These are phyloP conservation scores for Neurospora terricola DNA, from an alignment of 495 filamentous ascomycete species.

Conservation along the genomic window DNA sequence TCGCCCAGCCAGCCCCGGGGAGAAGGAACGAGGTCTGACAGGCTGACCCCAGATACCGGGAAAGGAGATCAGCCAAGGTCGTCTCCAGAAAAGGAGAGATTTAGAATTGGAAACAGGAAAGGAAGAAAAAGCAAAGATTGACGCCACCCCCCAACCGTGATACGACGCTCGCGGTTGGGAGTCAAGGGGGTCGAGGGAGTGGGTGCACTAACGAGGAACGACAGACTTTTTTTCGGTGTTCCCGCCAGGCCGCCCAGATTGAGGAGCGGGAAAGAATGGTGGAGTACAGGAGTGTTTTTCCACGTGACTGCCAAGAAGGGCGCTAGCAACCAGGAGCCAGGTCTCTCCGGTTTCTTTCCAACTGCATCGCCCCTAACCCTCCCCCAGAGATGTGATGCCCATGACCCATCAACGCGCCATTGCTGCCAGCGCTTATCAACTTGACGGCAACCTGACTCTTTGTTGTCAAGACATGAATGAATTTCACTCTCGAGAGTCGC, in stretches of 20 bases:
- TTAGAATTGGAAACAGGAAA: neutral
- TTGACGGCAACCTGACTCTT: neutral
- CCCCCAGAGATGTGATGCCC: neutral
- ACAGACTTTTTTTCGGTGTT: slow-evolving; percentile 6
- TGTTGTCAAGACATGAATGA: neutral
- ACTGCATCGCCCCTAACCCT: neutral
- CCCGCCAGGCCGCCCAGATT: too few species aligned
- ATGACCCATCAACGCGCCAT: neutral
- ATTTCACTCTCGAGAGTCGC: neutral
- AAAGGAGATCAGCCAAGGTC: neutral
- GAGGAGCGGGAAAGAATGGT: slow-evolving; percentile 12
- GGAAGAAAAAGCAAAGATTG: neutral
- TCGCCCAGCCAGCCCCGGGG: neutral
- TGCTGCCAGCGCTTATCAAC: neutral
- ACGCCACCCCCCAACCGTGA: neutral
- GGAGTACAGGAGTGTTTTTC: slow-evolving; percentile 13
- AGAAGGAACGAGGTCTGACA: neutral
- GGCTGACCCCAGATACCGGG: neutral
- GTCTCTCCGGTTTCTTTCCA: neutral
- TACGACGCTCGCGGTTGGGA: neutral
- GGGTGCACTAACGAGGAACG: neutral
- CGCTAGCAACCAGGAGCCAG: slow-evolving; percentile 1
- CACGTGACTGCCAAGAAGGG: slow-evolving; percentile 18
- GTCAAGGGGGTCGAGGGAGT: neutral
- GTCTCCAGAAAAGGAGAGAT: neutral